phyloP scores from a whole-genome alignment of 495 filamentous ascomycete species.

The Neurospora sp. region DNA sequence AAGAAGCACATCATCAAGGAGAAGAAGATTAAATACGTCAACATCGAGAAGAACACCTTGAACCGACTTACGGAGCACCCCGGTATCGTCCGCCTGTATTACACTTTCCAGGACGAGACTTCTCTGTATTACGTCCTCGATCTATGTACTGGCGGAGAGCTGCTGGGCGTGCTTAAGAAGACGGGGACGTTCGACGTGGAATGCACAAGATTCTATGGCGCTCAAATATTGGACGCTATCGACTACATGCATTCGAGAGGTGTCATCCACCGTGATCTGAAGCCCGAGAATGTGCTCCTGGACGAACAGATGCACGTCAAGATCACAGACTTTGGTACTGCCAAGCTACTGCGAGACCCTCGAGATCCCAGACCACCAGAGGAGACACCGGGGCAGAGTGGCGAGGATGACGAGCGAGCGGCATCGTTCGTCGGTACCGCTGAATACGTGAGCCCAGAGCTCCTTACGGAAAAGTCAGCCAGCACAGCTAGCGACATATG shows the following conservation, averaged over 20 bases:
- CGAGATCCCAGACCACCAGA: slow-evolving; percentile 44
- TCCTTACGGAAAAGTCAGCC: slow-evolving; percentile 89
- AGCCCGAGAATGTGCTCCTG: slow-evolving; percentile 93
- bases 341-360: slow-evolving; percentile 73
- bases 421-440: slow-evolving; percentile 97
- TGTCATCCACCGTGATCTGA: slow-evolving; percentile 93
- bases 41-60: slow-evolving; percentile 97
- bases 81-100: slow-evolving; percentile 93
- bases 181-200: slow-evolving; percentile 93
- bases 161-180: slow-evolving; percentile 85
- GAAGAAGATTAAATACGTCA: slow-evolving; percentile 99
- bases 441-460: slow-evolving; percentile 95
- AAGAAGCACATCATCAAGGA: slow-evolving; percentile 99
- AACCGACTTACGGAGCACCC: slow-evolving; percentile 95
- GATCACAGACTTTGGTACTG: slow-evolving; percentile 98
- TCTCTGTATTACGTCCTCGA: slow-evolving; percentile 97
- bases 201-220: slow-evolving; percentile 89
- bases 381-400: slow-evolving; percentile 39
- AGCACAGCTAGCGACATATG: slow-evolving; percentile 97
- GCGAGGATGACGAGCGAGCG: slow-evolving; percentile 58
- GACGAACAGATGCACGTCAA: slow-evolving; percentile 96
- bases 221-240: slow-evolving; percentile 92
- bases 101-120: slow-evolving; percentile 95
- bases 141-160: slow-evolving; percentile 83
- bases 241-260: slow-evolving; percentile 97